Evolutionary conservation across 208 protist species (phyloP).

Genomic region (Acanthamoeba lenticulata): DNA sequence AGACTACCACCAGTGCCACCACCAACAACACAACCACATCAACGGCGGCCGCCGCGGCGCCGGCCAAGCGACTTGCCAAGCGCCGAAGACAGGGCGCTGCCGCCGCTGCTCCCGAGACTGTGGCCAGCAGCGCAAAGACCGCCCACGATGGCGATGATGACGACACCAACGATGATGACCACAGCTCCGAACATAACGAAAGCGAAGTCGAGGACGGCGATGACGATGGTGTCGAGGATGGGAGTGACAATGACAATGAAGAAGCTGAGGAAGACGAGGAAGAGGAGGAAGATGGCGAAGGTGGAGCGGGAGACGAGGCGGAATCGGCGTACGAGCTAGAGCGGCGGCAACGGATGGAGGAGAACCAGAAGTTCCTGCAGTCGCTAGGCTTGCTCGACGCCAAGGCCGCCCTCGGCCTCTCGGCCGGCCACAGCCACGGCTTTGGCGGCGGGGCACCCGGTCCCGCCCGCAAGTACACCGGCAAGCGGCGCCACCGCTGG

Average conservation of each 20-base stretch:
- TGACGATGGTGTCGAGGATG: neutral
- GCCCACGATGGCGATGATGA: neutral
- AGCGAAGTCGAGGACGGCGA: neutral
- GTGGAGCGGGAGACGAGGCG: neutral
- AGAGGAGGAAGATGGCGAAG: neutral
- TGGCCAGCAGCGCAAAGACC: neutral
- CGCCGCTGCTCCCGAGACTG: neutral
- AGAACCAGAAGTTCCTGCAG: conserved; percentile 52
- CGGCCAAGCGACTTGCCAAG: neutral
- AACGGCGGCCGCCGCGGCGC: neutral
- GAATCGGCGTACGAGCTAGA: neutral
- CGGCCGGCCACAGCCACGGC: neutral
- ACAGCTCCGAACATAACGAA: conserved; percentile 50
- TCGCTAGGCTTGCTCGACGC: conserved; percentile 15
- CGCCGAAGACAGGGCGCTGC: neutral
- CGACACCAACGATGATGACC: neutral
- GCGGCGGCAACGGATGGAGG: conserved; percentile 37
- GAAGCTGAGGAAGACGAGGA: neutral
- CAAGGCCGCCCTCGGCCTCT: neutral
- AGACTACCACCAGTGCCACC: neutral
- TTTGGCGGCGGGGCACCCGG: neutral
- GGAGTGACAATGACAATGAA: neutral
- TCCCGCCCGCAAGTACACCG: neutral
- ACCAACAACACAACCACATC: neutral
- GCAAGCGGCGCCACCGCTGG: conserved; percentile 21